phyloP scores from a whole-genome alignment of 495 filamentous ascomycete species.

The Aspergillus indologenus region DNA sequence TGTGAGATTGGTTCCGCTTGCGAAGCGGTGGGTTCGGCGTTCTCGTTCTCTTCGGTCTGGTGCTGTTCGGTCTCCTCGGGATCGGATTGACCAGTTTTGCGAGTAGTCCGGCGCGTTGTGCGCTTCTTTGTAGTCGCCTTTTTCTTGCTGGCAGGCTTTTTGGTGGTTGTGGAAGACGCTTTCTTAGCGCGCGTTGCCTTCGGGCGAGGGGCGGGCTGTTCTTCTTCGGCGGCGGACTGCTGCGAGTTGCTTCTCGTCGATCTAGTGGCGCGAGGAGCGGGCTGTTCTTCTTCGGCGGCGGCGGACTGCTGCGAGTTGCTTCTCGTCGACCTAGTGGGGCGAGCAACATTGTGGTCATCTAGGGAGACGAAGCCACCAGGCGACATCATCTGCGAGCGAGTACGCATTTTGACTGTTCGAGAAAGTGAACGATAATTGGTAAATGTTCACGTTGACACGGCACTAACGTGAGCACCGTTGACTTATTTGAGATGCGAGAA shows the following conservation, averaged over 20 bases:
- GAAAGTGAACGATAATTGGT: background rate
- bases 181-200: constrained; percentile 20
- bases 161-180: constrained; percentile 7
- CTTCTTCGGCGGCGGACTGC: constrained; percentile 9
- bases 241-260: constrained; percentile 17
- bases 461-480: background rate
- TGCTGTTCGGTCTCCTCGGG: constrained; percentile 8
- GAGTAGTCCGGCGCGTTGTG: constrained; percentile 11
- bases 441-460: background rate
- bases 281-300: constrained; percentile 14
- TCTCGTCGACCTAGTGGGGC: constrained; percentile 21
- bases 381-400: constrained; percentile 25
- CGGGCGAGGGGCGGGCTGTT: constrained; percentile 15
- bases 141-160: constrained; percentile 12
- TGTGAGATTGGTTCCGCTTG: background rate
- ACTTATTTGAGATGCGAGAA: background rate
- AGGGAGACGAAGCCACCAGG: constrained; percentile 26
- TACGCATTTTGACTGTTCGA: constrained; percentile 22
- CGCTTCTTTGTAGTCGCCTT: constrained; percentile 8
- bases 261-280: constrained; percentile 22
- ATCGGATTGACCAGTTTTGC: constrained; percentile 5
- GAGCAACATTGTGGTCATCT: constrained; percentile 14
- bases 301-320: constrained; percentile 10
- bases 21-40: constrained; percentile 5
- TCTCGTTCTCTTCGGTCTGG: constrained; percentile 1